Evolutionary conservation across 306 rosid species (phyloP).

Genomic region (Prunus kanzakura): DNA sequence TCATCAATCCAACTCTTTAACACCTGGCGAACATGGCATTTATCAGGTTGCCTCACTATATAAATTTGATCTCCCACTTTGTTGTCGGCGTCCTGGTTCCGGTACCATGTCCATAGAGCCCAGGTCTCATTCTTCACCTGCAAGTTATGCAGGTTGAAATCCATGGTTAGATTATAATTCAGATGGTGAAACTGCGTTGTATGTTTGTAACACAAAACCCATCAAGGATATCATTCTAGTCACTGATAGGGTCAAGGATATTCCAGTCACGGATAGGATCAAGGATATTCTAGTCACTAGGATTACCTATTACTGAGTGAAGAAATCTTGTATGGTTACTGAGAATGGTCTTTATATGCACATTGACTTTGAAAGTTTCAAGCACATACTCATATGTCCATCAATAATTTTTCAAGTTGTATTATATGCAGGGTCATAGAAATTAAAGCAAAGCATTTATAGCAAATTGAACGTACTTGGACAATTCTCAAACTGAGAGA

Average conservation of each 20-base stretch:
- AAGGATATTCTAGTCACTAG: neutral
- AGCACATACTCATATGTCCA: neutral
- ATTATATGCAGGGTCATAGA: neutral
- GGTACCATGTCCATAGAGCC: constrained; percentile 80
- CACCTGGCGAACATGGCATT: constrained; percentile 35
- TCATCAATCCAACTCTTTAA: constrained; percentile 23
- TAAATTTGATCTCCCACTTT: constrained; percentile 71
- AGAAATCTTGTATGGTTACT: neutral
- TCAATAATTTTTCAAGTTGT: neutral
- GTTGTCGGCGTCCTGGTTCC: constrained; percentile 61
- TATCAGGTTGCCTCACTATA: constrained; percentile 68
- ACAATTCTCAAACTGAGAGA: neutral
- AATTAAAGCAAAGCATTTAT: neutral
- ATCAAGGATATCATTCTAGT: neutral
- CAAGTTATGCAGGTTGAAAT: constrained; percentile 22
- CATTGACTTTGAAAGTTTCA: neutral
- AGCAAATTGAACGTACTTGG: neutral
- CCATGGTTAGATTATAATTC: neutral
- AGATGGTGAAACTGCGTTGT: neutral
- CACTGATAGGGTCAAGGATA: neutral
- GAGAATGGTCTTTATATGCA: neutral
- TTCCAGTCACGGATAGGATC: neutral
- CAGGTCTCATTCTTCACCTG: constrained; percentile 81
- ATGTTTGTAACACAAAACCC: neutral
- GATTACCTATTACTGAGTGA: neutral